A percentile compares a stretch with the other conserved stretches of the same genome.
Conservation (phyloP, 2,329 filamentous ascomycete genomes). For the Fusarium praegraminearum region DNA sequence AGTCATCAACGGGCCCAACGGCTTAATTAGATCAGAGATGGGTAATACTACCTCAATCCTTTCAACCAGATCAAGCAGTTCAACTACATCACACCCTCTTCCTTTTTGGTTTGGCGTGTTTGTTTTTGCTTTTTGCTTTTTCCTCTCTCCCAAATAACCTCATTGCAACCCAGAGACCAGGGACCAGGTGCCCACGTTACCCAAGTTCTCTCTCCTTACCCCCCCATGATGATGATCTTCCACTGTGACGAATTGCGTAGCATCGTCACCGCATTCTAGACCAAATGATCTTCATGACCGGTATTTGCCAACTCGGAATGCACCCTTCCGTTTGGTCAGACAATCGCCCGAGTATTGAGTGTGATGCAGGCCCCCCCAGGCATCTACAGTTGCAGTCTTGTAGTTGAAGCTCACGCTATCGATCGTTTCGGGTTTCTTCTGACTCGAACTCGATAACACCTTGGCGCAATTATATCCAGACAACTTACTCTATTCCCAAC, state of each 20-base stretch:
- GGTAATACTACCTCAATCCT: slow-evolving; percentile 4
- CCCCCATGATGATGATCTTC: slow-evolving; percentile 25
- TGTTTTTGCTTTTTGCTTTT: not conserved
- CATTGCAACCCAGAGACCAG: slow-evolving; percentile 16
- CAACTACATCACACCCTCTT: slow-evolving; percentile 32
- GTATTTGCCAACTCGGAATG: slow-evolving; percentile 20
- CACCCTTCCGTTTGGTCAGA: slow-evolving; percentile 24
- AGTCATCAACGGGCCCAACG: not conserved
- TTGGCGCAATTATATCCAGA: slow-evolving; percentile 24
- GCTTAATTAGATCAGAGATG: not conserved
- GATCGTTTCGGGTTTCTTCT: slow-evolving; percentile 11
- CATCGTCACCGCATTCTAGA: slow-evolving; percentile 34
- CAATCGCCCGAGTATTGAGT: slow-evolving; percentile 30
- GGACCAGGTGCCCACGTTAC: slow-evolving; percentile 16
- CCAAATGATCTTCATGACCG: slow-evolving; percentile 34
- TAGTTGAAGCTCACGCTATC: slow-evolving; percentile 1
- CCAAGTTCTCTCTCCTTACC: not conserved
- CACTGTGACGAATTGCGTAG: slow-evolving; percentile 16
- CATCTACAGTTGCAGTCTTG: slow-evolving; percentile 1
- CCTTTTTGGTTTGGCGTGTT: not conserved
- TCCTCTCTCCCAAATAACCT: slow-evolving; percentile 26
- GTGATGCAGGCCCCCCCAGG: slow-evolving; percentile 27
- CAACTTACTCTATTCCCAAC: slow-evolving; percentile 12
- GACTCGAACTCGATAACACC: slow-evolving; percentile 28
- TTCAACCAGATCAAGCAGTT: slow-evolving; percentile 11